Evolutionary conservation across 345 rosid species (phyloP).

Genomic region (Limnanthes douglasii): DNA sequence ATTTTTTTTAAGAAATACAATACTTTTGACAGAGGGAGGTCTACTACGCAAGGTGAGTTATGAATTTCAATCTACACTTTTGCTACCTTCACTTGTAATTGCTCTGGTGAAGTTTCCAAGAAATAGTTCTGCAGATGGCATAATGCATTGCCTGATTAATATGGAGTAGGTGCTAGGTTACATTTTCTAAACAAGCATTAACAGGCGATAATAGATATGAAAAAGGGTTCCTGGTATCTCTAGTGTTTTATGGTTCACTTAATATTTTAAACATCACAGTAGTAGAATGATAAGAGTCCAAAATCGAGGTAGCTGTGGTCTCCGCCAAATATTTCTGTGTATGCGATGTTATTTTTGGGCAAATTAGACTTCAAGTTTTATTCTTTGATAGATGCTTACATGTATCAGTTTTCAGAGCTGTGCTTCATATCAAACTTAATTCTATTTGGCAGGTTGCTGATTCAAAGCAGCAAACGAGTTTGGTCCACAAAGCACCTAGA

Average conservation of each 20-base stretch:
- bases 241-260: too few relatives aligned
- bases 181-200: too few relatives aligned
- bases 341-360: not conserved
- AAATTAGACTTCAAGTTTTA: not conserved
- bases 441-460: constrained; percentile 40
- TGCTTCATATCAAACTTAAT: constrained; percentile 5
- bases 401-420: not conserved
- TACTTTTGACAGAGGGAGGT: too few relatives aligned
- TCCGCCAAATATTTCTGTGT: too few relatives aligned
- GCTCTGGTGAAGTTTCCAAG: too few relatives aligned
- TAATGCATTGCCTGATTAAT: not conserved
- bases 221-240: too few relatives aligned
- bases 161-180: not conserved
- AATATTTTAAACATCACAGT: too few relatives aligned
- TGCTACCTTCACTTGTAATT: too few relatives aligned
- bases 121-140: constrained; percentile 3
- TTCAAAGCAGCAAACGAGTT: constrained; percentile 32
- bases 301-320: too few relatives aligned
- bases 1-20: too few relatives aligned
- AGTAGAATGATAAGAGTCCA: too few relatives aligned
- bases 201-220: too few relatives aligned
- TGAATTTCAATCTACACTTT: not conserved
- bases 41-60: constrained; percentile 45
- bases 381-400: not conserved
- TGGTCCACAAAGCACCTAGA: constrained; percentile 69